Conservation (phyloP, 208 protist genomes). For the Trypanosoma boissoni region DNA sequence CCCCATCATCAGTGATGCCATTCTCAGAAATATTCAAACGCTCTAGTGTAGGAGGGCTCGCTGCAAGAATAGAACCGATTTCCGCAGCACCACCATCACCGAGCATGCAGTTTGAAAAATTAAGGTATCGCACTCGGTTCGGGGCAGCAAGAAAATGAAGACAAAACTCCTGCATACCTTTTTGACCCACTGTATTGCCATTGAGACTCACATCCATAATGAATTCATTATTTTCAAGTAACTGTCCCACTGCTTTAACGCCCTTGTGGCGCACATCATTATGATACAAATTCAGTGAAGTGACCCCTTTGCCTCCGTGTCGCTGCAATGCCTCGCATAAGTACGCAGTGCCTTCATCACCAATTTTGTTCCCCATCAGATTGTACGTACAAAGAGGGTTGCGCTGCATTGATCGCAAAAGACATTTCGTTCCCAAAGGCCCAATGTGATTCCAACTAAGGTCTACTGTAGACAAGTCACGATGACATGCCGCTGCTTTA, state of each 20-base stretch:
- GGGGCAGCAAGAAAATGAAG: constrained; percentile 33
- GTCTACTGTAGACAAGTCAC: constrained; percentile 69
- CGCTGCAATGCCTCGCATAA: constrained; percentile 67
- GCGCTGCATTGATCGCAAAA: constrained; percentile 69
- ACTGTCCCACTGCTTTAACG: constrained; percentile 55
- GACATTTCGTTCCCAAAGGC: constrained; percentile 71
- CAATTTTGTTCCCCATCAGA: constrained; percentile 70
- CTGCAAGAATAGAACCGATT: constrained; percentile 54
- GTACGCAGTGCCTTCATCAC: constrained; percentile 61
- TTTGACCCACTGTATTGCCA: constrained; percentile 75
- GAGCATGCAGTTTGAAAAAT: constrained; percentile 73
- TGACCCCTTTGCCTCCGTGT: constrained; percentile 58
- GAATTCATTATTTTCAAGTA: constrained; percentile 53
- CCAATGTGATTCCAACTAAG: constrained; percentile 84
- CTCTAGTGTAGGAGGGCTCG: constrained; percentile 53
- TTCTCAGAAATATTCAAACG: constrained; percentile 70
- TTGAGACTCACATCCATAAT: constrained; percentile 70
- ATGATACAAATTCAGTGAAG: constrained; percentile 69
- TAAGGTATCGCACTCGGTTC: constrained; percentile 47
- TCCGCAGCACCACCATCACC: constrained; percentile 78
- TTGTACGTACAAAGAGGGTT: constrained; percentile 74
- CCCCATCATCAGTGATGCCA: constrained; percentile 61
- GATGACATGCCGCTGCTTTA: constrained; percentile 83
- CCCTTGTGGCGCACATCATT: constrained; percentile 70
- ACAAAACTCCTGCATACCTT: constrained; percentile 60